A percentile compares a stretch with the other conserved stretches of the same genome.
Conservation (phyloP, 768 basidiomycete species). For the Pleurotus citrinopileatus region DNA sequence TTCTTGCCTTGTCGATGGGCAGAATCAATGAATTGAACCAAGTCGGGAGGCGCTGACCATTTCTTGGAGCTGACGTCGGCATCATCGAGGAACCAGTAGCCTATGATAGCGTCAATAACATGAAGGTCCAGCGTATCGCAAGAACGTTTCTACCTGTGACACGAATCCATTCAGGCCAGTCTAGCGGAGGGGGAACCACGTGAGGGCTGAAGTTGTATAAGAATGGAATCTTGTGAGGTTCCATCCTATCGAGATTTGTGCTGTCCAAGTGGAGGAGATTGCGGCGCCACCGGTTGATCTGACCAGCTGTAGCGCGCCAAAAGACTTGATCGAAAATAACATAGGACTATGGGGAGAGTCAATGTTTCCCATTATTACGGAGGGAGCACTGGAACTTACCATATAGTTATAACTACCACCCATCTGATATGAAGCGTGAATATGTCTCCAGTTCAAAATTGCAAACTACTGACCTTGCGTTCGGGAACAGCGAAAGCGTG, state of each 20-base stretch:
- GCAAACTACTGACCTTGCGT: conserved; percentile 58
- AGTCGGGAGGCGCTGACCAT: conserved; percentile 82
- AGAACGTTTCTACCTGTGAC: conserved; percentile 61
- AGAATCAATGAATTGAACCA: conserved; percentile 78
- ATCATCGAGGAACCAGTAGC: conserved; percentile 97
- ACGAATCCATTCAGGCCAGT: conserved; percentile 99
- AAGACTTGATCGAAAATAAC: conserved; percentile 98
- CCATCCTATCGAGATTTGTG: conserved; percentile 92
- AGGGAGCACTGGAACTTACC: too few relatives aligned
- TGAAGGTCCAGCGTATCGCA: neutral
- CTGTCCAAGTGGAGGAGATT: conserved; percentile 70
- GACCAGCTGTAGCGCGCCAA: conserved; percentile 92
- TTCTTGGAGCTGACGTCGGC: conserved; percentile 86
- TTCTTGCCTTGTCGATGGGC: conserved; percentile 79
- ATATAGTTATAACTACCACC: conserved; percentile 98
- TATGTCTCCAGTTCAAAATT: neutral
- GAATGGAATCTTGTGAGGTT: conserved; percentile 97
- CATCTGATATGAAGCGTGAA: conserved; percentile 52
- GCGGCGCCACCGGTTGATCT: conserved; percentile 92
- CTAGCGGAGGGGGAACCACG: conserved; percentile 88
- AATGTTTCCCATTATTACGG: too few relatives aligned
- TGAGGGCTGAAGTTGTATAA: conserved; percentile 95
- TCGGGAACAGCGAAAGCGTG: conserved; percentile 99
- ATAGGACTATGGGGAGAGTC: conserved; percentile 57
- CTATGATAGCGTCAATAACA: conserved; percentile 35